Percentiles rank a stretch among this genome's conserved stretches.
Evolutionary conservation across 108 stramenopile species (phyloP).

Genomic region (Nitzschia sp.): DNA sequence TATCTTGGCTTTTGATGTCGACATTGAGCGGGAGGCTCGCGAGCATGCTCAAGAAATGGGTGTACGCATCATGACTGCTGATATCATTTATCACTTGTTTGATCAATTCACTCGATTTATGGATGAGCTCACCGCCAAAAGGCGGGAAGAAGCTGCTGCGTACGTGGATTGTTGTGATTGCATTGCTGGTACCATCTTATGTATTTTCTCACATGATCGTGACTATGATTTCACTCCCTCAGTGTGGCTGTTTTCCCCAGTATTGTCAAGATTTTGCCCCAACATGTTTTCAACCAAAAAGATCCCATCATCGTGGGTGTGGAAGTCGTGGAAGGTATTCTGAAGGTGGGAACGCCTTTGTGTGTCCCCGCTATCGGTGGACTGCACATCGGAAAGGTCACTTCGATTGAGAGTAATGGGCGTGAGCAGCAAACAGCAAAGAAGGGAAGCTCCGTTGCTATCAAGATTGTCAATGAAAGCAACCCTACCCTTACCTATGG

Average conservation of each 20-base stretch:
- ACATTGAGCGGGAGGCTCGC: conserved; percentile 88
- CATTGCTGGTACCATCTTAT: no score
- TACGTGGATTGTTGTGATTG: conserved; percentile 9
- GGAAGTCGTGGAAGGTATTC: conserved; percentile 92
- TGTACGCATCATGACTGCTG: conserved; percentile 97
- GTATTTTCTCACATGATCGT: no score
- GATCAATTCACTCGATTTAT: conserved; percentile 95
- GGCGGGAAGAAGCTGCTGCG: conserved; percentile 81
- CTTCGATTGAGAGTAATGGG: conserved; percentile 92
- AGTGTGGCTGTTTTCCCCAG: conserved; percentile 86
- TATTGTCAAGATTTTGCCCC: conserved; percentile 90
- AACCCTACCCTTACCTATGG: conserved; percentile 98
- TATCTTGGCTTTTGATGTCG: conserved; percentile 98
- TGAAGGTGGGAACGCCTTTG: conserved; percentile 97
- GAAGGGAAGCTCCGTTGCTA: conserved; percentile 89
- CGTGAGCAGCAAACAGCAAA: conserved; percentile 86
- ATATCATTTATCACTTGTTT: conserved; percentile 99
- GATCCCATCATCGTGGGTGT: conserved; percentile 98
- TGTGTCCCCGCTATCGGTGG: conserved; percentile 91
- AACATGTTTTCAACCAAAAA: conserved; percentile 98
- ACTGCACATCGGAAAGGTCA: conserved; percentile 91
- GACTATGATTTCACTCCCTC: not conserved
- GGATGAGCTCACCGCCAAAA: conserved; percentile 73
- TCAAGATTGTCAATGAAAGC: conserved; percentile 90
- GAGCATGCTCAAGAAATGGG: conserved; percentile 89